Percentiles rank a stretch among this genome's conserved stretches.
Evolutionary conservation across 23 red algal species (phyloP).

Genomic region (Agarophyton chilense): DNA sequence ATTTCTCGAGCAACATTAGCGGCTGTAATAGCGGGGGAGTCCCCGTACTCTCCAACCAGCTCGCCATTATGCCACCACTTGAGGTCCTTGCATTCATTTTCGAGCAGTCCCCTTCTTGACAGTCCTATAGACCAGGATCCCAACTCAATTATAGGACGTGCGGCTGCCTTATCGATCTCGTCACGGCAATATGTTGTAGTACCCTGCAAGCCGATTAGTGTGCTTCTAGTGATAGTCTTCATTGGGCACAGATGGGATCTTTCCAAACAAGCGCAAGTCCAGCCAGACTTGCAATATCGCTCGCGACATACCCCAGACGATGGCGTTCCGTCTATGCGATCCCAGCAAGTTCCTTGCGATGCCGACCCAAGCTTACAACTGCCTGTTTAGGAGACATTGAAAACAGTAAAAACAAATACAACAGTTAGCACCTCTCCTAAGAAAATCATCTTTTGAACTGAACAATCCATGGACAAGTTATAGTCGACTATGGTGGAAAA

Average conservation of each 20-base stretch:
- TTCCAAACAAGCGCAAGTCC: slow-evolving; percentile 59
- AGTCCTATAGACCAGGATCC: slow-evolving; percentile 24
- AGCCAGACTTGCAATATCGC: slow-evolving; percentile 49
- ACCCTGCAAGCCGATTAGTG: neutral
- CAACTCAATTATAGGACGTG: neutral
- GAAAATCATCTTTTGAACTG: neutral
- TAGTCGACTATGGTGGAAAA: no score
- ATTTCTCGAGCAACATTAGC: slow-evolving; percentile 19
- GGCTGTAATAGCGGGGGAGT: neutral
- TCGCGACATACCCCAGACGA: slow-evolving; percentile 17
- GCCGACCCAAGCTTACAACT: neutral
- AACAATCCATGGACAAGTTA: neutral
- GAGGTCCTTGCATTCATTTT: slow-evolving; percentile 30
- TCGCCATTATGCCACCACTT: slow-evolving; percentile 54
- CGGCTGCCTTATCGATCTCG: neutral
- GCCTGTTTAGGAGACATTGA: neutral
- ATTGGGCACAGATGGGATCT: slow-evolving; percentile 56
- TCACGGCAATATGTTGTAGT: slow-evolving; percentile 2
- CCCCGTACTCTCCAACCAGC: slow-evolving; percentile 27
- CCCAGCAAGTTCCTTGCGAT: neutral
- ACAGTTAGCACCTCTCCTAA: neutral
- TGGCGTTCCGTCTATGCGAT: slow-evolving; percentile 13
- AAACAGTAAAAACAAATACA: neutral
- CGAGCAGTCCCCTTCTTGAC: slow-evolving; percentile 15
- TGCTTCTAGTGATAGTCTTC: neutral